Base-by-base conservation (phyloP, 2,329 filamentous ascomycete genomes). In the Neospermospora avenae region DNA sequence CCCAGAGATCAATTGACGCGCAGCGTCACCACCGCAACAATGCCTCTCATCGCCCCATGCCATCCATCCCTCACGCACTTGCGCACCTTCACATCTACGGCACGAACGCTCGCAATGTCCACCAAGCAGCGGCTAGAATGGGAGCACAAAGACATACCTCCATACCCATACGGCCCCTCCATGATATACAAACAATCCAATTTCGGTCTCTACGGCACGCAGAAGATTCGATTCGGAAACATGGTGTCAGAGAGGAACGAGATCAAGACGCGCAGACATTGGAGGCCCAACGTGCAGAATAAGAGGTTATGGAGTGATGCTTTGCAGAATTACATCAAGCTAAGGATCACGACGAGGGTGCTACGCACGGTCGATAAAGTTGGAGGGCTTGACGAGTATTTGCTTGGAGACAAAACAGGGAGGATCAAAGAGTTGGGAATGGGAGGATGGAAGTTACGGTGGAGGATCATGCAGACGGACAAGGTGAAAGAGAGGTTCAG, bases 311-410 rank as follows among this genome's bases (percentile, higher is more conserved):
- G 81, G 77, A 85, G 84, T 24, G 79, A 81, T 8, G 77, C 83
- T 0, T 77, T 95, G 59, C 78, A 81, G 64, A 81, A 81, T 64
- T 82, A 80, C 69, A 78, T 95, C 57, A 85, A 86, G 73, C 81
- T 89, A 41, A 82, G 86, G 63, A 79, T 93, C 59, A 90, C 87
- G 6, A 81, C 88, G 42, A 82, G 84, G 59, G 89, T 91, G 25
- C 79, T 89, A 68, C 81, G 84, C 71, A 87, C 86, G 37, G 90
- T 98, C 71, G 86, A 91, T 72, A 93, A 92, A 73, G 85, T 88
- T 63, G 93, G 93, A 61, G 92, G 95, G 7, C 80, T 99, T 65
- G 95, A 99, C 75, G 86, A 92, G 71, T 99, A 99, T 77, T 80
- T 99, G 48, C 80, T 96, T 44, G 92, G 91, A 67, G 83, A 86